Evolutionary conservation across 1,284 basidiomycete genomes (phyloP), one percentile per base, ranked within the genome.

Genomic region (Malassezia brasiliensis): DNA sequence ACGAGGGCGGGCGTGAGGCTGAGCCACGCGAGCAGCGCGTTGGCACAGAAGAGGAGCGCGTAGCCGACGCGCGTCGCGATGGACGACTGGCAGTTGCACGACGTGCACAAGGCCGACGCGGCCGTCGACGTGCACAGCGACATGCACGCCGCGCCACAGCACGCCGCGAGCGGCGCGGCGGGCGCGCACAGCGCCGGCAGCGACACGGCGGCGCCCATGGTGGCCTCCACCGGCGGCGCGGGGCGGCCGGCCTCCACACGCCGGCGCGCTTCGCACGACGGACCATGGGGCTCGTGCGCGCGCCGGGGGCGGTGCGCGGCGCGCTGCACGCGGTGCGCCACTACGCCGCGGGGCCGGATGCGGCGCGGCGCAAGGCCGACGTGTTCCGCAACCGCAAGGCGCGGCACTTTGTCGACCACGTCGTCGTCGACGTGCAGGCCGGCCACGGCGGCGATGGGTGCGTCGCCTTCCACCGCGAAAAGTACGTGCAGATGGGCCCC

Each of bases 61-160:
- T 91, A 98, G 37, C 93, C 93, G 56, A 98, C 86, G 69, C 93
- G 85, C 35, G 93, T 98, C 0, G 93, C 93, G 65, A 98, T 96
- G 0, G 90, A 94, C 10, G 90, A 94, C 74, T 96, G 96, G 79
- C 93, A 98, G 76, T 96, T 96, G 78, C 93, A 98, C 53, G 89
- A 91, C 80, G 94, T 94, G 82, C 85, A 94, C 78, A 98, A 88
- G 79, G 96, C 93, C 35, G 89, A 90, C 10, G 91, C 90, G 68
- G 88, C 88, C 36, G 85, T 87, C 45, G 86, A 88, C 8, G 86
- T 86, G 75, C 72, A 77, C 62, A 75, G 45, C n/a, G 55, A 52
- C 14, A 52, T 39, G 14, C 50, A 40, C 6, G 36, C 35, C 10
- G 63, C 62, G 11, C 67, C 52, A 42, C 67, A 67, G 6, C 66